phyloP scores from a whole-genome alignment of 768 basidiomycete genomes.

The Boletus rubroflammeus region DNA sequence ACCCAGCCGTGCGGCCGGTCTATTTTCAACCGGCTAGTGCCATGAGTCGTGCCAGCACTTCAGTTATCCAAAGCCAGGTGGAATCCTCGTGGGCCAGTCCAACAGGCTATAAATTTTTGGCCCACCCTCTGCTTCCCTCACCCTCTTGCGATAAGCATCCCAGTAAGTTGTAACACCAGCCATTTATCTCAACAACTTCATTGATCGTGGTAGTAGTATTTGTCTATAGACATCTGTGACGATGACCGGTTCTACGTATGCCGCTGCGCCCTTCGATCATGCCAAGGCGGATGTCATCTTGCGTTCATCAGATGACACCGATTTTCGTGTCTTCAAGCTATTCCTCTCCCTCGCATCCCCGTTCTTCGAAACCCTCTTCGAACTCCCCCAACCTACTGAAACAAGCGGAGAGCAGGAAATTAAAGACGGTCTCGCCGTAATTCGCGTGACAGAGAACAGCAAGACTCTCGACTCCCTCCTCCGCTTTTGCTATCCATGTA shows the following conservation, averaged over 20 bases:
- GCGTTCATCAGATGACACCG: slow-evolving; percentile 26
- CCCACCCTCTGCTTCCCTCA: background rate
- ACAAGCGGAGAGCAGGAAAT: slow-evolving; percentile 4
- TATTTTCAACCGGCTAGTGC: background rate
- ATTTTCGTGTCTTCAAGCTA: slow-evolving; percentile 31
- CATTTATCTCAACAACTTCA: background rate
- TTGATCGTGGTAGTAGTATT: background rate
- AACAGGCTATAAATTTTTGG: background rate
- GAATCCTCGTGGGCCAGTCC: background rate
- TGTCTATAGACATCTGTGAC: background rate
- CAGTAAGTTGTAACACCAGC: background rate
- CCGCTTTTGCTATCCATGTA: slow-evolving; percentile 28
- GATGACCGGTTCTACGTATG: slow-evolving; percentile 1
- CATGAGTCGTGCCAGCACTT: background rate
- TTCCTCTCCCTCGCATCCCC: slow-evolving; percentile 35
- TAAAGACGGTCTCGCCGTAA: slow-evolving; percentile 19
- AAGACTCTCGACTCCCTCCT: slow-evolving; percentile 25
- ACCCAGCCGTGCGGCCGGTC: background rate
- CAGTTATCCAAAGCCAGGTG: background rate
- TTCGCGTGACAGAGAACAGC: slow-evolving; percentile 17
- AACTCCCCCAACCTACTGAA: slow-evolving; percentile 25
- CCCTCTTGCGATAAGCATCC: background rate
- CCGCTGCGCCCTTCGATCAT: slow-evolving; percentile 23
- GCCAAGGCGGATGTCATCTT: slow-evolving; percentile 22
- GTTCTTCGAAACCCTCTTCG: slow-evolving; percentile 33